These are phyloP conservation scores for Russula sp. DNA, from an alignment of 768 basidiomycete species.

Conservation along the genomic window DNA sequence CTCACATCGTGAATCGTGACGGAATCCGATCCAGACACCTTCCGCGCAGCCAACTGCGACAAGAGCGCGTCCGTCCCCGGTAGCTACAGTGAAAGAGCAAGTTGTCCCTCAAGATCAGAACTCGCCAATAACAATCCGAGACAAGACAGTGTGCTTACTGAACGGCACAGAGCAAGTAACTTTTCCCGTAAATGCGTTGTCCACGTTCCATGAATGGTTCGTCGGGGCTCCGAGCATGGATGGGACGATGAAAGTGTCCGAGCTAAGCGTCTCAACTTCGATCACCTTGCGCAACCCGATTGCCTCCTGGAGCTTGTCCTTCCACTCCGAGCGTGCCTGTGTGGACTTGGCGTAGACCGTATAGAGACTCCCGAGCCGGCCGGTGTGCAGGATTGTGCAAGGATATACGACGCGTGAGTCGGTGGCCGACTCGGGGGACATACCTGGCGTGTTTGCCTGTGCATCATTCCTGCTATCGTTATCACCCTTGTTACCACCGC, in stretches of 20 bases:
- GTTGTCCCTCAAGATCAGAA: not conserved
- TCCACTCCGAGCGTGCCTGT: constrained; percentile 81
- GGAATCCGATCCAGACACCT: constrained; percentile 93
- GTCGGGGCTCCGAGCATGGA: constrained; percentile 46
- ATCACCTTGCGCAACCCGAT: constrained; percentile 80
- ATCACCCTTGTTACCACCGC: constrained; percentile 38
- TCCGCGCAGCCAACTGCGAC: constrained; percentile 94
- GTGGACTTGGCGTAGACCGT: constrained; percentile 83
- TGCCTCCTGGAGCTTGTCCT: constrained; percentile 84
- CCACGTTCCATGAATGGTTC: constrained; percentile 61
- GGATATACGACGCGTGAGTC: constrained; percentile 83
- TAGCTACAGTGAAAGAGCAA: constrained; percentile 46
- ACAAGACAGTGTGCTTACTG: constrained; percentile 44
- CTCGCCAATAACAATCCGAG: not conserved
- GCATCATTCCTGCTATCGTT: constrained; percentile 32
- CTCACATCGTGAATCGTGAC: constrained; percentile 83
- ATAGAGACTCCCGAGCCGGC: constrained; percentile 81
- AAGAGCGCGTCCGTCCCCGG: constrained; percentile 77
- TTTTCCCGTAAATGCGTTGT: constrained; percentile 71
- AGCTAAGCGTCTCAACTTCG: constrained; percentile 85
- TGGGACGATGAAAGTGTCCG: constrained; percentile 83
- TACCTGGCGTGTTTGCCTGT: constrained; percentile 34
- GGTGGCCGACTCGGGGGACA: constrained; percentile 42
- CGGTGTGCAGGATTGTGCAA: constrained; percentile 85
- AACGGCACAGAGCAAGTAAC: constrained; percentile 97